Base-by-base conservation (phyloP, 306 rosid genomes). In the Cyamopsis tetragonoloba region DNA sequence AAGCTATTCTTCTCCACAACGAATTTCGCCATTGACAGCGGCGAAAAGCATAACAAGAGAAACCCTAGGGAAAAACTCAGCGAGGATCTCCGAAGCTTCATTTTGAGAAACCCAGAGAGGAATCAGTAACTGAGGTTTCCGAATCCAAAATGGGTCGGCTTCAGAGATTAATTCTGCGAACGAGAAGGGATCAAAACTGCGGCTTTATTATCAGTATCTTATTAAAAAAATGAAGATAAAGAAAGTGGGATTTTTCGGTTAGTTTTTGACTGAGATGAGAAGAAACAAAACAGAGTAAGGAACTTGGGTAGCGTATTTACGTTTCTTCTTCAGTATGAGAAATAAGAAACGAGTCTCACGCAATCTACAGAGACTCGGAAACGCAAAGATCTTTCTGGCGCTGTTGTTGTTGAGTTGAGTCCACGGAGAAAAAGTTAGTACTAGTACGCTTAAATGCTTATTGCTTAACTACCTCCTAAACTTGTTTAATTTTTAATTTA, bases 1-100 rank as follows among this genome's bases (percentile, higher is more conserved):
- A 95, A 79, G 81, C 96, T 95, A 73, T 95, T 95, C 87, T 95
- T 95, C 81, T 95, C 99, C 73, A 95, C 99, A 65, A 95, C 92
- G 62, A 95, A 90, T 81, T 82, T 90, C 59, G 84, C 99, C 72
- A 50, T 62, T 22, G 88, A 79, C 7, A 70, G 38, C 1, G 93
- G 87, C 17, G 70, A 48, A 64, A 84, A 12, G 26, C 71, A 77
- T 31, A 88, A 62, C 59, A 80, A 11, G 75, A 93, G 57, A 89
- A 89, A 84, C 89, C 93, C 96, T 78, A 93, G 70, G 63, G 84
- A 46, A 12, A 81, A 61, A 53, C 71, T 49, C 75, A 72, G 23
- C n/a, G 69, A 79, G 42, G 82, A 79, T 42, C 83, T 75, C 70
- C 50, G 87, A 39, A 88, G 79, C 86, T 82, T 89, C 97, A 88